Evolutionary conservation across 768 basidiomycete species (phyloP).

Genomic region (Leccinum uliginosum): DNA sequence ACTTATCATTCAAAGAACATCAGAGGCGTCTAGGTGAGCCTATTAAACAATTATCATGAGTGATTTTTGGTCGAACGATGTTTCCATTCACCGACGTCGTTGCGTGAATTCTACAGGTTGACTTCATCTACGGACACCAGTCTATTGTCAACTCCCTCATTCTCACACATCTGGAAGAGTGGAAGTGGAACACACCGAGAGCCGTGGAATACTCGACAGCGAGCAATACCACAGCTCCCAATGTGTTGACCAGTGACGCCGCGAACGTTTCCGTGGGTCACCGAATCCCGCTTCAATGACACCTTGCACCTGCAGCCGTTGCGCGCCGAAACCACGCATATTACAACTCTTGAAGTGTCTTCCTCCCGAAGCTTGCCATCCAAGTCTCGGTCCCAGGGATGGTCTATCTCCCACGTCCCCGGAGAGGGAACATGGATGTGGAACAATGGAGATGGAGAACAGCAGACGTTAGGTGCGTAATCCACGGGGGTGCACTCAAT

Average conservation of each 20-base stretch:
- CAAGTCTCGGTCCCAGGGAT: background rate
- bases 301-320: background rate
- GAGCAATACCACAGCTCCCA: background rate
- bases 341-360: background rate
- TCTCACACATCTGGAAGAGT: slow-evolving; percentile 92
- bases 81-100: slow-evolving; percentile 69
- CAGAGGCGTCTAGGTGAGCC: slow-evolving; percentile 81
- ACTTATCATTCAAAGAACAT: slow-evolving; percentile 81
- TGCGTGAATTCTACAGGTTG: slow-evolving; percentile 86
- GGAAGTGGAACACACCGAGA: slow-evolving; percentile 83
- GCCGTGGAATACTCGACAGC: slow-evolving; percentile 35
- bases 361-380: background rate
- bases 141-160: slow-evolving; percentile 91
- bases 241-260: background rate
- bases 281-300: slow-evolving; percentile 1
- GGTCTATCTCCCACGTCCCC: background rate
- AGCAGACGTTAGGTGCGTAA: background rate
- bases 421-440: background rate
- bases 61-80: background rate
- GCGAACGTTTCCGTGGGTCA: slow-evolving; percentile 3
- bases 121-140: slow-evolving; percentile 88
- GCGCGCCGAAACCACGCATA: background rate
- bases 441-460: background rate
- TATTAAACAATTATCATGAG: background rate
- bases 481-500: slow-evolving; percentile 8